Evolutionary conservation across 306 rosid species (phyloP), one percentile per base, ranked within the genome.

Genomic region (Abrus precatorius): DNA sequence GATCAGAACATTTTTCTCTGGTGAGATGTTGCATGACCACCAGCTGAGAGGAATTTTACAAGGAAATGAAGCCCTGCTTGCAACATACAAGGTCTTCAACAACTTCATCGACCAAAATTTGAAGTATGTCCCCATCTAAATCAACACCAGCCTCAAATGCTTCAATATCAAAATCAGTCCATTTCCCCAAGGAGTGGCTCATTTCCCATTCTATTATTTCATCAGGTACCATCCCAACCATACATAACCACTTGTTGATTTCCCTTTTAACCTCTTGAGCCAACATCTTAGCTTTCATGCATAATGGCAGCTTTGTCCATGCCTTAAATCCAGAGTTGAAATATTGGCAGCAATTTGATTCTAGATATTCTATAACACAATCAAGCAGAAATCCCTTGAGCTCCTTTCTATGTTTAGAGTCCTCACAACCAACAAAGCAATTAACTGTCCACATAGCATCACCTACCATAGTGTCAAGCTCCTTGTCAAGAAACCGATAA

Each of bases 121-220:
- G 84, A 85, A 94, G 89, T 76, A 94, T 90, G 55, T 83, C 85
- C 41, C 89, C 85, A 47, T 72, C 89, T 12, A 93, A 82, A 43
- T 82, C 92, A 43, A 64, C 87, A 44, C 95, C 97, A 3, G 80
- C 78, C 89, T 90, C 98, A 77, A 87, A 90, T 72, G 91, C 90
- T 90, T 92, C 98, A 1, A 83, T 75, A 13, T 88, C 85, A 66
- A 94, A 92, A 71, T 87, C 87, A 1, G 81, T 75, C 98, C 98
- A 94, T 88, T 88, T 94, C 29, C 95, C 97, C 40, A 87, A 40
- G 5, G 90, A 86, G 56, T 90, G 86, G 54, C 92, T 89, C 97
- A 94, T 94, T 70, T 94, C 98, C 97, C 88, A 90, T 77, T 88
- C 98, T 40, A 92, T 77, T 69, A 92, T 87, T 85, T 91, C 97